These are phyloP conservation scores for Parmelia sp. DNA, from an alignment of 495 filamentous ascomycete genomes.

Conservation along the genomic window DNA sequence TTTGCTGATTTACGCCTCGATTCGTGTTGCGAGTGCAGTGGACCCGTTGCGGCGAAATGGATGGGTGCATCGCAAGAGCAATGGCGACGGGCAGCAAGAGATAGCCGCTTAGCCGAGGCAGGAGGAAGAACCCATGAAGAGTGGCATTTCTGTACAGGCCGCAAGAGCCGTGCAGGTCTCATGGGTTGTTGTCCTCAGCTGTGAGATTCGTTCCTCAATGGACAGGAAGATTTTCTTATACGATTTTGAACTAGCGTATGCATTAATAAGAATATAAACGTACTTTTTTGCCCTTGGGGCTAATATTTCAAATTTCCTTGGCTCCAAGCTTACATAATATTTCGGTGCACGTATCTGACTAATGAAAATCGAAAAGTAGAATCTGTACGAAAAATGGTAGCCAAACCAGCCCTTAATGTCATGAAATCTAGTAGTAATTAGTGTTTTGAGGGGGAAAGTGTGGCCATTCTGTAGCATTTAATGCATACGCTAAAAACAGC, in stretches of 20 bases:
- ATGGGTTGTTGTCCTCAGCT: background rate
- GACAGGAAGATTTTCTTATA: background rate
- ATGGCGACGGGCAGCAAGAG: background rate
- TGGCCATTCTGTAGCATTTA: too few species aligned
- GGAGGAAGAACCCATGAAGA: background rate
- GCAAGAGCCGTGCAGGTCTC: slow-evolving; percentile 11
- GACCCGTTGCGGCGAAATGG: background rate
- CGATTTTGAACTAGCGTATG: too few species aligned
- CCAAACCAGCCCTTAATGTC: too few species aligned
- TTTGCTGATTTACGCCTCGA: background rate
- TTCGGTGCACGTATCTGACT: too few species aligned
- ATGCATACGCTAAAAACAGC: background rate
- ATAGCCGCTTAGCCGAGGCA: background rate
- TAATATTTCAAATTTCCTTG: too few species aligned
- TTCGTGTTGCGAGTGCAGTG: background rate
- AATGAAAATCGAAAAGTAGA: too few species aligned
- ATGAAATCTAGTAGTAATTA: background rate
- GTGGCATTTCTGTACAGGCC: slow-evolving; percentile 16
- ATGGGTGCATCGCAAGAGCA: slow-evolving; percentile 10
- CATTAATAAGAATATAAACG: too few species aligned
- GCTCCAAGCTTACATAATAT: too few species aligned
- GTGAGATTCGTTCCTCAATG: background rate
- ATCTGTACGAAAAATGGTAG: too few species aligned
- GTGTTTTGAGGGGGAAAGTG: slow-evolving; percentile 3
- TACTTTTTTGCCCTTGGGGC: too few species aligned